Conservation (phyloP, 2,329 filamentous ascomycete genomes). For the Colletotrichum godetiae region DNA sequence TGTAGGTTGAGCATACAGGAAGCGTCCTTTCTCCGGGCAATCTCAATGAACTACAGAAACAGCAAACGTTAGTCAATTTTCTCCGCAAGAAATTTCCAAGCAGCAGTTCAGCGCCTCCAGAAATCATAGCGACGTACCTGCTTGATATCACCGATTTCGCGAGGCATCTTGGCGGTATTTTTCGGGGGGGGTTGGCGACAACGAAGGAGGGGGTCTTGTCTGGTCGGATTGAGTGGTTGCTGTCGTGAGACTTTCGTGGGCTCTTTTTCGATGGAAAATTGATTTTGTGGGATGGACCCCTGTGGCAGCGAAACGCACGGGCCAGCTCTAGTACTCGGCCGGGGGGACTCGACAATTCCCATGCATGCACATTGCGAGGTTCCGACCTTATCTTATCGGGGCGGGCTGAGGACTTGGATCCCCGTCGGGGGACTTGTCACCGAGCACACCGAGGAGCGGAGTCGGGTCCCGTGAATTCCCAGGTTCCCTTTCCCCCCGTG, state of each 20-base stretch:
- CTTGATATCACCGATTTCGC: slow-evolving; percentile 98
- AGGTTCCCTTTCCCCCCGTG: no score
- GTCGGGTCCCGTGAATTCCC: neutral
- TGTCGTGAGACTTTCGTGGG: slow-evolving; percentile 29
- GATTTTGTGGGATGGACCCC: slow-evolving; percentile 38
- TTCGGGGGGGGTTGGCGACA: slow-evolving; percentile 32
- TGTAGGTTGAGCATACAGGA: slow-evolving; percentile 79
- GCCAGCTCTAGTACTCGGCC: neutral
- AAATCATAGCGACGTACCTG: slow-evolving; percentile 61
- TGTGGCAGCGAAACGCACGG: slow-evolving; percentile 28
- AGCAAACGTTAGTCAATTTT: slow-evolving; percentile 40
- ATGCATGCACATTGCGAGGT: neutral
- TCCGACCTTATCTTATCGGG: slow-evolving; percentile 18
- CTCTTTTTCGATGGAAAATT: slow-evolving; percentile 37
- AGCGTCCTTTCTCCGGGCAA: slow-evolving; percentile 99
- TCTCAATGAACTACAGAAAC: slow-evolving; percentile 91
- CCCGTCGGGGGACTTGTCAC: slow-evolving; percentile 5
- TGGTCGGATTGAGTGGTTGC: slow-evolving; percentile 21
- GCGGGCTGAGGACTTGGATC: neutral
- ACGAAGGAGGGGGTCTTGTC: slow-evolving; percentile 29
- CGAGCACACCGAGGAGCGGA: neutral
- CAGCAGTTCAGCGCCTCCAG: slow-evolving; percentile 7
- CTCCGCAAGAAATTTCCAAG: neutral
- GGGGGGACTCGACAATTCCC: no score
- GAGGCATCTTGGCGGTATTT: slow-evolving; percentile 86